phyloP scores from a whole-genome alignment of 495 filamentous ascomycete species.

The Talaromyces proteolyticus region DNA sequence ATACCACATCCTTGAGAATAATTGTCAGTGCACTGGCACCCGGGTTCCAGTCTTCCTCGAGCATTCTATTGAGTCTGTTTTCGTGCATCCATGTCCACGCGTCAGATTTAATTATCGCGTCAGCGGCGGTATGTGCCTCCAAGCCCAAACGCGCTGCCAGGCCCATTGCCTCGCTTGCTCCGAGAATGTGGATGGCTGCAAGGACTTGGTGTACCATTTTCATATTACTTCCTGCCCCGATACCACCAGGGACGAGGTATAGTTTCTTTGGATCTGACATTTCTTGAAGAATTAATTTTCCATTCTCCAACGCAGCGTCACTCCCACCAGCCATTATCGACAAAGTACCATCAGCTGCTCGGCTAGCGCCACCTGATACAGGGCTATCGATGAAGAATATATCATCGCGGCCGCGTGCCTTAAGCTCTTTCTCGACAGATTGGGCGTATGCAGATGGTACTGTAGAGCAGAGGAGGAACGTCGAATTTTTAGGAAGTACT shows the following conservation, averaged over 20 bases:
- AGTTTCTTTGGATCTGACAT: constrained; percentile 58
- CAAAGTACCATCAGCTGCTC: constrained; percentile 70
- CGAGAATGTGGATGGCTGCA: constrained; percentile 69
- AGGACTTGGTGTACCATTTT: constrained; percentile 85
- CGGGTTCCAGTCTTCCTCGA: constrained; percentile 60
- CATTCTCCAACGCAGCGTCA: constrained; percentile 51
- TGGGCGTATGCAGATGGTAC: constrained; percentile 63
- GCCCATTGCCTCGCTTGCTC: constrained; percentile 67
- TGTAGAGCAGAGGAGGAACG: constrained; percentile 68
- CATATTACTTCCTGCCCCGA: constrained; percentile 78
- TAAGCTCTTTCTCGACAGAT: constrained; percentile 50
- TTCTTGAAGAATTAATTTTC: constrained; percentile 52
- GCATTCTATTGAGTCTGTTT: constrained; percentile 64
- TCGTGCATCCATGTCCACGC: constrained; percentile 79
- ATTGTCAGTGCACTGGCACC: constrained; percentile 65
- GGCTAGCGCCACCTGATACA: constrained; percentile 69
- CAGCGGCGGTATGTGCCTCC: constrained; percentile 49
- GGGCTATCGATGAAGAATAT: constrained; percentile 67
- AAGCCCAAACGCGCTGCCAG: constrained; percentile 64
- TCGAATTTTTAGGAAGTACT: constrained; percentile 50
- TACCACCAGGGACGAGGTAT: constrained; percentile 66
- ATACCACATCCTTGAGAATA: constrained; percentile 71
- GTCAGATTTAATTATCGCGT: constrained; percentile 52
- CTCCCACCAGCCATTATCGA: constrained; percentile 74
- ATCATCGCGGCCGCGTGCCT: constrained; percentile 49